Base-by-base conservation (phyloP, 2,329 filamentous ascomycete species). In the Clarireedia homoeocarpa region DNA sequence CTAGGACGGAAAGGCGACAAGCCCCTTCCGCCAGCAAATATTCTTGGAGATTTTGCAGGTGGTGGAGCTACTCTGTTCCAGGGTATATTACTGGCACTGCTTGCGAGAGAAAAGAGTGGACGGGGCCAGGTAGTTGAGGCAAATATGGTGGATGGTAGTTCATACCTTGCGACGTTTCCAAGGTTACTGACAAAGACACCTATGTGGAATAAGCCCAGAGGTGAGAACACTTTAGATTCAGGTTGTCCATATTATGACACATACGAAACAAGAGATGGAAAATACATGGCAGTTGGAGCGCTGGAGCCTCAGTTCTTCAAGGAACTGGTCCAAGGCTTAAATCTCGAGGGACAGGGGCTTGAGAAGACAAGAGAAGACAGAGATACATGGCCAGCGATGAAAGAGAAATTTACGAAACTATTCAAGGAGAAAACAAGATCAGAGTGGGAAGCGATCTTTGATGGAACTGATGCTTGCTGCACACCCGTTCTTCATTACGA, bases 81-180 rank as follows among this genome's bases (percentile, higher is more conserved):
- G 57, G 92, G 91, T 0, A 83, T 97, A 4, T 71, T 96, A 55
- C 75, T 96, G 20, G 92, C 94, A 0, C 71, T 97, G 58, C 66
- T 95, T 9, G 78, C 83, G 14, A 76, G 90, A 36, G 74, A 77
- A 49, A 73, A 71, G 45, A 84, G 77, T 0, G 89, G 89, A 0
- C 74, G 73, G 2, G 92, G 92, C 0, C 92, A 96, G 72, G 85
- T 96, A 12, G 91, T 97, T 7, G 90, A 96, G 73, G 89, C 89
- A 15, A 96, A 95, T 71, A 97, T 97, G 92, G 92, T 96, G 12
- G 92, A 97, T 73, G 92, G 92, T 7, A 82, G 81, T 23, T 81
- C 84, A 38, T 92, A 92, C 70, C 74, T 97, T 26, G 85, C 86
- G 1, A 86, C 84, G 0, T 92, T 92, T 73, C 85, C 88, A 51